phyloP scores from a whole-genome alignment of 371 early-diverging fungal species.

The Actinomortierella wolfii region DNA sequence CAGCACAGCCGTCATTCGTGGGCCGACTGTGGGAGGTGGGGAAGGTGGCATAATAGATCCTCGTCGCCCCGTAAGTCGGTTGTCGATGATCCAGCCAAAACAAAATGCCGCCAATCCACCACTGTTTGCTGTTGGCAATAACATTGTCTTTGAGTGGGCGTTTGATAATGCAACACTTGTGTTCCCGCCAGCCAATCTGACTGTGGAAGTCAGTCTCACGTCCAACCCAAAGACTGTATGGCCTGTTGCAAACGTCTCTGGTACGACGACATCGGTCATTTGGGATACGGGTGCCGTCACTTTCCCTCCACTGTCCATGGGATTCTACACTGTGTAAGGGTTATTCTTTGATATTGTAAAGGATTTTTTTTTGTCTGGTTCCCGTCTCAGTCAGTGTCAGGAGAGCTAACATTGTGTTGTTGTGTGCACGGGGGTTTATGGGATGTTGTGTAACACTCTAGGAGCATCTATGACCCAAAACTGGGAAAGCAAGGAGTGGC shows the following conservation, averaged over 20 bases:
- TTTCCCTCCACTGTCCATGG: conserved; percentile 22
- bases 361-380: not conserved
- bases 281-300: conserved; percentile 23
- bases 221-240: conserved; percentile 24
- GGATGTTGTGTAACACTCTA: conserved; percentile 2
- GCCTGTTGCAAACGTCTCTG: conserved; percentile 35
- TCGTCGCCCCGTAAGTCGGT: conserved; percentile 28
- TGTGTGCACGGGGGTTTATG: not conserved
- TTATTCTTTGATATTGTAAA: not conserved
- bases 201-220: conserved; percentile 23
- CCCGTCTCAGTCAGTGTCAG: too few relatives aligned
- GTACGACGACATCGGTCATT: conserved; percentile 21
- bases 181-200: conserved; percentile 26
- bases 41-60: conserved; percentile 15
- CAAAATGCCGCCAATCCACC: conserved; percentile 35
- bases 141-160: conserved; percentile 34
- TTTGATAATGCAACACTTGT: conserved; percentile 35
- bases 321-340: conserved; percentile 42
- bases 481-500: conserved; percentile 29
- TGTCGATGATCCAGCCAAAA: conserved; percentile 18
- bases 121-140: conserved; percentile 23
- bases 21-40: not conserved
- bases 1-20: not conserved
- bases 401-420: too few relatives aligned
- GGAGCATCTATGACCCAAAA: conserved; percentile 35